Base-by-base conservation (phyloP, 106 monocot genomes). In the Chionographis japonica region DNA sequence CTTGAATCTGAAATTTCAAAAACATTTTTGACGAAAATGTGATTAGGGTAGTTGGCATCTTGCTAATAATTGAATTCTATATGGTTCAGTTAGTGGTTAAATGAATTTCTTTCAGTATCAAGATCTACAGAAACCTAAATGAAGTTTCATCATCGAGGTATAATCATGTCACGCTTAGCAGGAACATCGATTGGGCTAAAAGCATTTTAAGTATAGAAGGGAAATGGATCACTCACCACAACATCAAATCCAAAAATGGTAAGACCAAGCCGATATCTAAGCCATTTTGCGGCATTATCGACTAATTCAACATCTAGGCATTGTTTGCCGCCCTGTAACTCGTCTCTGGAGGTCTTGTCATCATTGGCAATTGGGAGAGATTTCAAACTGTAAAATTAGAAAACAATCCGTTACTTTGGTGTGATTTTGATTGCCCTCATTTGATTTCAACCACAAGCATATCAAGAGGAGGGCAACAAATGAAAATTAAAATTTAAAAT, bases 221-320 rank as follows among this genome's bases (percentile, higher is more conserved):
- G 52, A 12, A 27, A 66, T 7, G 49, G 27, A 63, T 12, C 38
- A 80, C 92, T 97, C 78, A 98, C 93, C 74, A 98, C 90, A 71
- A 93, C 86, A 88, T 98, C 98, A 75, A 98, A 98, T 60, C 98
- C 98, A 76, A 98, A 90, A 70, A 98, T 85, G 12, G 98, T 93
- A 43, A 98, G 90, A 37, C 78, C 77, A 9, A 98, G 88, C 27
- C 40, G 56, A 52, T 60, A 56, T 72, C 74, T 86, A 18, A 98
- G 75, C 74, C 80, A 93, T 67, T 81, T 68, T 56, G 98, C 90
- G 50, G 93, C 87, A 68, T 62, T 61, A 55, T 74, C 57, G 6
- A 93, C 79, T 53, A 90, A 73, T 55, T 76, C 81, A 10, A 83
- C 40, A 71, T 93, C 90, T 36, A 98, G 73, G 66, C 53, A 70